Conservation (phyloP, 129 eudicot genomes). For the Dittrichia graveolens region DNA sequence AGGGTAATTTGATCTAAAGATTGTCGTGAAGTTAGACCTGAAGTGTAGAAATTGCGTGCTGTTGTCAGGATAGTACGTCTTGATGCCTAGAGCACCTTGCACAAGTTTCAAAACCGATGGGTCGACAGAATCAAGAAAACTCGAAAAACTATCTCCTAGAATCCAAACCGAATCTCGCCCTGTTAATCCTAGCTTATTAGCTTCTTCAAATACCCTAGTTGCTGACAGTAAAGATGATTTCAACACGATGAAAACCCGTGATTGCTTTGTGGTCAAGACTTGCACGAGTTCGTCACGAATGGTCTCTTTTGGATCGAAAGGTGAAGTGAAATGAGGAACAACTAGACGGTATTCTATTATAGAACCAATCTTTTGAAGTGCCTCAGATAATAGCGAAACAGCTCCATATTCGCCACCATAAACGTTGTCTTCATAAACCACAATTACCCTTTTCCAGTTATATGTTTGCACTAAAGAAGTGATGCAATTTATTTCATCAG, state of each 20-base stretch:
- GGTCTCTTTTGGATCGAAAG: conserved; percentile 39
- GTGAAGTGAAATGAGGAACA: conserved; percentile 47
- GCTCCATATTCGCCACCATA: conserved; percentile 50
- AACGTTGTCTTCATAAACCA: conserved; percentile 45
- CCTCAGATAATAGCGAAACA: conserved; percentile 43
- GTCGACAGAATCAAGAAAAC: conserved; percentile 49
- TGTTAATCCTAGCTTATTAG: conserved; percentile 42
- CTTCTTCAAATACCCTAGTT: conserved; percentile 50
- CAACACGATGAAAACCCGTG: conserved; percentile 51
- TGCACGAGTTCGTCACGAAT: conserved; percentile 33
- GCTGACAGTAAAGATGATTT: conserved; percentile 35
- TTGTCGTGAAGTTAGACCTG: conserved; percentile 29
- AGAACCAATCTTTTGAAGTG: conserved; percentile 35
- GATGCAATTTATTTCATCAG: conserved; percentile 40
- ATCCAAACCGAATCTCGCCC: conserved; percentile 57
- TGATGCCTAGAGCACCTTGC: conserved; percentile 52
- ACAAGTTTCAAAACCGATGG: conserved; percentile 29
- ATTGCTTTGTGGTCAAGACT: conserved; percentile 28
- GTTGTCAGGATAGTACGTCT: conserved; percentile 31
- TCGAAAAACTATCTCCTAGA: conserved; percentile 37
- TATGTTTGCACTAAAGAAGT: conserved; percentile 36
- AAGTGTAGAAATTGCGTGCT: conserved; percentile 31
- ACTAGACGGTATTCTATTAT: conserved; percentile 40
- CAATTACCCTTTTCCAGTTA: conserved; percentile 50
- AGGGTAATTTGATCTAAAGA: conserved; percentile 37